Conservation (phyloP, 768 basidiomycete genomes). For the Asterophora parasitica region DNA sequence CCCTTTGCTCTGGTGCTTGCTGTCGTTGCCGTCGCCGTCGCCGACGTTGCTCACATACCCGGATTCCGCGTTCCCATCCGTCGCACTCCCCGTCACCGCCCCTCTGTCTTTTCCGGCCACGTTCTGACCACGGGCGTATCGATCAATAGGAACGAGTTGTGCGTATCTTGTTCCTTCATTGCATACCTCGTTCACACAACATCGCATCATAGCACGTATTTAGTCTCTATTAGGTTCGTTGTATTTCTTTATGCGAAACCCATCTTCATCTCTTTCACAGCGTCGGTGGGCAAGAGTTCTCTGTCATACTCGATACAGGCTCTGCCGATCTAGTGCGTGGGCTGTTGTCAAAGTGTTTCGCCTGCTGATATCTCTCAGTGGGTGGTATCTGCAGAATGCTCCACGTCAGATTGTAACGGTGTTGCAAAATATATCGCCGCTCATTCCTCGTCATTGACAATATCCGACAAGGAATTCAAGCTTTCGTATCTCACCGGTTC, state of each 20-base stretch:
- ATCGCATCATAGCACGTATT: constrained; percentile 13
- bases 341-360: neutral
- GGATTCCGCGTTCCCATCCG: constrained; percentile 14
- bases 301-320: constrained; percentile 50
- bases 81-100: constrained; percentile 7
- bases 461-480: constrained; percentile 34
- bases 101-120: neutral
- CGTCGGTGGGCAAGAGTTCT: constrained; percentile 39
- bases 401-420: constrained; percentile 37
- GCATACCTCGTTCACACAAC: neutral
- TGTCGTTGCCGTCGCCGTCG: neutral
- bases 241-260: neutral
- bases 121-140: constrained; percentile 20
- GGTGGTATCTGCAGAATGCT: constrained; percentile 46
- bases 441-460: constrained; percentile 24
- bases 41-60: neutral
- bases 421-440: constrained; percentile 37
- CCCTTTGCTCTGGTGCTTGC: neutral
- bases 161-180: constrained; percentile 11
- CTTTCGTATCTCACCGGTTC: constrained; percentile 47
- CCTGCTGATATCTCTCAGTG: constrained; percentile 28
- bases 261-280: constrained; percentile 15
- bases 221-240: constrained; percentile 15
- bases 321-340: constrained; percentile 49
- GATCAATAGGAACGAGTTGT: constrained; percentile 31